Evolutionary conservation across 176 grass and related monocot species (phyloP).

Genomic region (Juncus effusus): DNA sequence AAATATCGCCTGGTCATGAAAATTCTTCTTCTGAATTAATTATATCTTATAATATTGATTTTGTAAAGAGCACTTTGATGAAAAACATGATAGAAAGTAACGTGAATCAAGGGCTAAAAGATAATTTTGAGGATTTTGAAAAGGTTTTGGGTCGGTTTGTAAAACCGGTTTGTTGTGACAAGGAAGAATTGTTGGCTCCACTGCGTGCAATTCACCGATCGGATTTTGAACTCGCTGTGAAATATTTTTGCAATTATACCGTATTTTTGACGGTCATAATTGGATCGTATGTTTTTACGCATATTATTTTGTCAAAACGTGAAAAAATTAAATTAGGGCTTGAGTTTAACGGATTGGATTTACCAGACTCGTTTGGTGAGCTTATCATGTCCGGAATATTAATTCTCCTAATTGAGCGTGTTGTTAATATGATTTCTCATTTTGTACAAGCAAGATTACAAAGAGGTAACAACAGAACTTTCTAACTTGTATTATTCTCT

Average conservation of each 20-base stretch:
- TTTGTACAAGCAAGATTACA: slow-evolving; percentile 74
- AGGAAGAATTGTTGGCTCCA: slow-evolving; percentile 70
- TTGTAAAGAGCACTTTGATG: slow-evolving; percentile 74
- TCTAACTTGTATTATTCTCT: not conserved
- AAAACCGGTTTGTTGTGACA: slow-evolving; percentile 49
- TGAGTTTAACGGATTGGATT: slow-evolving; percentile 73
- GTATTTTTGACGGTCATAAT: slow-evolving; percentile 47
- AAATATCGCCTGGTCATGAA: slow-evolving; percentile 53
- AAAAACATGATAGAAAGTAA: slow-evolving; percentile 72
- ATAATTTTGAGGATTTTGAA: slow-evolving; percentile 66
- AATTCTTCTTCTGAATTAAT: slow-evolving; percentile 46
- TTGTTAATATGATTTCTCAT: slow-evolving; percentile 57
- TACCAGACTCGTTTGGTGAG: slow-evolving; percentile 73
- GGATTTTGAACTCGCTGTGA: slow-evolving; percentile 43
- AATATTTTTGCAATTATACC: slow-evolving; percentile 83
- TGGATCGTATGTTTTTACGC: slow-evolving; percentile 58
- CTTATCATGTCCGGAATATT: slow-evolving; percentile 61
- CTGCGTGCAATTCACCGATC: slow-evolving; percentile 54
- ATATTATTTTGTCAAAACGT: slow-evolving; percentile 56
- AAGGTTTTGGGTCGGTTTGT: slow-evolving; percentile 47
- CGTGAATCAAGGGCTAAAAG: slow-evolving; percentile 59
- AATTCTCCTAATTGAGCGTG: slow-evolving; percentile 56
- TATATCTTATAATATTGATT: slow-evolving; percentile 69
- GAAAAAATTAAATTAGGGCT: slow-evolving; percentile 41
- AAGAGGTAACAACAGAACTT: slow-evolving; percentile 43